Conservation (phyloP, 2,329 filamentous ascomycete species). For the Fusarium heterosporum region DNA sequence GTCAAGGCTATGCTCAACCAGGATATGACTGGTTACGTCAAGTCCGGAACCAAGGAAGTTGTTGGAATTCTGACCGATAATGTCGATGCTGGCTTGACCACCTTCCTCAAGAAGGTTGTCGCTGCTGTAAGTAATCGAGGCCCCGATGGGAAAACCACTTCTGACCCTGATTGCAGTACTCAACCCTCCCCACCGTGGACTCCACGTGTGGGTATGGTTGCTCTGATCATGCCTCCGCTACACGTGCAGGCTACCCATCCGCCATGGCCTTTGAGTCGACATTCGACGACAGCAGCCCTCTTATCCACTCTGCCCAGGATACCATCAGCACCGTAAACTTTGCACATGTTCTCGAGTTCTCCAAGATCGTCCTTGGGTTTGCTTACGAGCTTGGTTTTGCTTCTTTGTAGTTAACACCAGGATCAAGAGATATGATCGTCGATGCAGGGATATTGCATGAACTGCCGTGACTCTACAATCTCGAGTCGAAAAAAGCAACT, state of each 20-base stretch:
- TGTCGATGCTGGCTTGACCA: slow-evolving; percentile 52
- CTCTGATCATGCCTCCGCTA: slow-evolving; percentile 71
- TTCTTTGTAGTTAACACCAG: slow-evolving; percentile 2
- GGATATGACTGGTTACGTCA: slow-evolving; percentile 58
- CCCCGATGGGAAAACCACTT: fast-evolving
- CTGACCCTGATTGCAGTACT: slow-evolving; percentile 40
- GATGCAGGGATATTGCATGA: too few relatives aligned
- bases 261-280: slow-evolving; percentile 73
- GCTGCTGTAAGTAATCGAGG: slow-evolving; percentile 26
- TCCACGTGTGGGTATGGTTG: slow-evolving; percentile 68
- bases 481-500: too few relatives aligned
- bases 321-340: slow-evolving; percentile 76
- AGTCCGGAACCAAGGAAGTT: slow-evolving; percentile 44
- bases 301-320: slow-evolving; percentile 80
- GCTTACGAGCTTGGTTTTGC: slow-evolving; percentile 67
- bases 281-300: slow-evolving; percentile 71
- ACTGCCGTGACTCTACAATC: too few relatives aligned
- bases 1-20: slow-evolving; percentile 59
- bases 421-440: neutral
- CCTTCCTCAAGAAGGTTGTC: slow-evolving; percentile 55
- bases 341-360: slow-evolving; percentile 74
- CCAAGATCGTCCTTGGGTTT: slow-evolving; percentile 61
- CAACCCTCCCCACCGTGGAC: slow-evolving; percentile 57
- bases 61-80: slow-evolving; percentile 57
- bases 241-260: slow-evolving; percentile 73